These are phyloP conservation scores for Daldinia sp. DNA, from an alignment of 2,329 filamentous ascomycete species.

Conservation along the genomic window DNA sequence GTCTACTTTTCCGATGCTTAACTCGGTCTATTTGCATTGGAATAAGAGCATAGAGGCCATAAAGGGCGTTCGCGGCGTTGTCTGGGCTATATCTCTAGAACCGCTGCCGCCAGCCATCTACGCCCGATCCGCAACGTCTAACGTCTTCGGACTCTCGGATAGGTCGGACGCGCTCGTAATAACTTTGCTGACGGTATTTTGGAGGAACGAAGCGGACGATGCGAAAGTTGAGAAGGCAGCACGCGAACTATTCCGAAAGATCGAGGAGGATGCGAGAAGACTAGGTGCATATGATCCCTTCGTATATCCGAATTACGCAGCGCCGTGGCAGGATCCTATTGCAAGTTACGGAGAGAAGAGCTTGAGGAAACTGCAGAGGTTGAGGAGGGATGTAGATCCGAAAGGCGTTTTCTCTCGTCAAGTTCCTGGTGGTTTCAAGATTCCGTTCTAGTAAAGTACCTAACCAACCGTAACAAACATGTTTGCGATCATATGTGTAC, in stretches of 20 bases:
- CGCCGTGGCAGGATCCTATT: conserved; percentile 39
- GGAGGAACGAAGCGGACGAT: conserved; percentile 22
- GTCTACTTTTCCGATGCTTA: conserved; percentile 21
- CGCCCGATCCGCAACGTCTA: conserved; percentile 1
- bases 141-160: conserved; percentile 28
- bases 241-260: conserved; percentile 10
- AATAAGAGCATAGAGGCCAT: conserved; percentile 19
- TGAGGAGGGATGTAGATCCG: conserved; percentile 32
- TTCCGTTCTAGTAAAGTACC: conserved; percentile 3
- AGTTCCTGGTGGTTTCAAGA: conserved; percentile 43
- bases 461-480: neutral
- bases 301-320: conserved; percentile 43
- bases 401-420: conserved; percentile 30
- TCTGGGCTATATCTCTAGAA: conserved; percentile 34
- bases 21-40: conserved; percentile 23
- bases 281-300: conserved; percentile 39
- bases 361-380: conserved; percentile 19
- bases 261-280: conserved; percentile 23
- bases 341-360: conserved; percentile 38
- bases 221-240: conserved; percentile 19
- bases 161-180: conserved; percentile 25
- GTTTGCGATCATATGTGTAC: no score
- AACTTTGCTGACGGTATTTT: conserved; percentile 13
- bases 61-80: conserved; percentile 21
- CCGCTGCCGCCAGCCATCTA: conserved; percentile 40